Evolutionary conservation across 1,284 basidiomycete species (phyloP).

Genomic region (Sporisorium graminicola): DNA sequence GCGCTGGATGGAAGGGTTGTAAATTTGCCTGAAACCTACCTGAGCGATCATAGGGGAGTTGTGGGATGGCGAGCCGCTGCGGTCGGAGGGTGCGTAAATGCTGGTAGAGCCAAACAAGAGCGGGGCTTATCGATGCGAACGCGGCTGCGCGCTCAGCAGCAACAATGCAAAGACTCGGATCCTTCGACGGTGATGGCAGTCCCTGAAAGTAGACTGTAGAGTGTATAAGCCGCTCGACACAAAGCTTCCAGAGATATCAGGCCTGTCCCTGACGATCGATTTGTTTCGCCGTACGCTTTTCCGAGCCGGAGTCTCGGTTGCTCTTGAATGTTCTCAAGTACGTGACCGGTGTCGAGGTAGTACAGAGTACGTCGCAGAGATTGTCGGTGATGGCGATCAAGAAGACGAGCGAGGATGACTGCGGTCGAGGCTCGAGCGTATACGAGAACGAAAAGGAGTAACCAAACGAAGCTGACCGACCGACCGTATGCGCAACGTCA

Average conservation of each 20-base stretch:
- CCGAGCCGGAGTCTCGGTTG: too few species aligned
- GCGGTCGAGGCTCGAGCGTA: not conserved
- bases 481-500: not conserved
- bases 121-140: too few species aligned
- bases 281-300: not conserved
- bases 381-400: not conserved
- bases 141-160: not conserved
- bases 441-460: not conserved
- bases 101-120: not conserved
- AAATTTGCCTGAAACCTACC: conserved; percentile 5
- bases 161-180: not conserved
- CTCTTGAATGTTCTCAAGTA: not conserved
- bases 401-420: too few species aligned
- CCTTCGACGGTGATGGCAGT: not conserved
- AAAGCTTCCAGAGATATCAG: not conserved
- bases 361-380: not conserved
- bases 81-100: conserved; percentile 4
- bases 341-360: not conserved
- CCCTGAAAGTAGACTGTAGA: not conserved
- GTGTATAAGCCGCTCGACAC: not conserved
- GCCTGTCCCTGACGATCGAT: not conserved
- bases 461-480: not conserved
- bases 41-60: conserved; percentile 35
- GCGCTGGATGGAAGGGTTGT: not conserved
- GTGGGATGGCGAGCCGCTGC: not conserved